Percentiles rank a stretch among this genome's conserved stretches.
These are phyloP conservation scores for Pseudocercospora musae DNA, from an alignment of 2,329 filamentous ascomycete genomes.

Conservation along the genomic window DNA sequence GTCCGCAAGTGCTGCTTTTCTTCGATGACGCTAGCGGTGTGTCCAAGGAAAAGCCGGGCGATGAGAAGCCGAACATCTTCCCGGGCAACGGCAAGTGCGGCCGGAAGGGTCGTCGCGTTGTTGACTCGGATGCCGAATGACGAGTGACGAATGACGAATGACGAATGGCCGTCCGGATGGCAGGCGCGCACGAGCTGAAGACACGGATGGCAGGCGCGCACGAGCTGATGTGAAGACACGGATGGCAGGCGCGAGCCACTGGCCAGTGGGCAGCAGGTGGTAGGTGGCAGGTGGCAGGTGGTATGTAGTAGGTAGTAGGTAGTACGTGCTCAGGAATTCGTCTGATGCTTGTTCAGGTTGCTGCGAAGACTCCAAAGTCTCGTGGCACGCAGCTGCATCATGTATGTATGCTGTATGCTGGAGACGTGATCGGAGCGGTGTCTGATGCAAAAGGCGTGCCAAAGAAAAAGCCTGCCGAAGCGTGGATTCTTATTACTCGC, in stretches of 20 bases:
- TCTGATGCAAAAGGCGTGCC: neutral
- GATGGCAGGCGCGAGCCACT: too few relatives aligned
- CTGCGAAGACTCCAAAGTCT: neutral
- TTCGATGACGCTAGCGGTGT: conserved; percentile 17
- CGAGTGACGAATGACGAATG: too few relatives aligned
- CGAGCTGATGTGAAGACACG: too few relatives aligned
- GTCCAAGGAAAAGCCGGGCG: conserved; percentile 8
- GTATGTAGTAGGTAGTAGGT: too few relatives aligned
- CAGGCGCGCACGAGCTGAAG: neutral
- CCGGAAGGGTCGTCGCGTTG: neutral
- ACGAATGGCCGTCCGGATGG: neutral
- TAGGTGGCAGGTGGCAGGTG: too few relatives aligned
- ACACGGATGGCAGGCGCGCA: neutral
- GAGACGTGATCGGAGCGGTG: neutral
- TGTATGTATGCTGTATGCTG: neutral
- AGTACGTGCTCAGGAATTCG: too few relatives aligned
- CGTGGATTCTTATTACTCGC: conserved; percentile 3
- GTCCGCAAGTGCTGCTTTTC: conserved; percentile 18
- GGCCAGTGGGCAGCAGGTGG: too few relatives aligned
- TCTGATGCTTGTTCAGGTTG: conserved; percentile 16
- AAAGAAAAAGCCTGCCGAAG: conserved; percentile 1
- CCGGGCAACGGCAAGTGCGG: conserved; percentile 24
- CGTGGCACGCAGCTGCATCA: neutral
- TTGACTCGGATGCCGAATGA: neutral
- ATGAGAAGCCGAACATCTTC: conserved; percentile 27